phyloP scores from a whole-genome alignment of 2,329 filamentous ascomycete genomes.

The Clonostachys solani region DNA sequence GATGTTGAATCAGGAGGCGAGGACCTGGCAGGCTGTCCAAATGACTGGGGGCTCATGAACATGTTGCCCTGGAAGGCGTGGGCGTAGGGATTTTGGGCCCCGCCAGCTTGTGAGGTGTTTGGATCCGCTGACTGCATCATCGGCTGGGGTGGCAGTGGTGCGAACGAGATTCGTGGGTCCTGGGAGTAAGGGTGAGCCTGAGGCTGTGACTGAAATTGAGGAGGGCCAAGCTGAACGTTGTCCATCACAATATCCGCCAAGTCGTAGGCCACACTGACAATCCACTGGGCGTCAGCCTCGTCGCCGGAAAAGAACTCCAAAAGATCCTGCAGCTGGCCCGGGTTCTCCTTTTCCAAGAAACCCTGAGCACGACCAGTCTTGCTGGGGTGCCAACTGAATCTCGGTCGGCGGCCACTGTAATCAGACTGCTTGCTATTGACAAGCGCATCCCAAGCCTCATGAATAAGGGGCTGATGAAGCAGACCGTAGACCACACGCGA shows the following conservation, averaged over 20 bases:
- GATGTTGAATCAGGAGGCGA: slow-evolving; percentile 22
- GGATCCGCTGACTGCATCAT: slow-evolving; percentile 13
- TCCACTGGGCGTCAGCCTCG: slow-evolving; percentile 49
- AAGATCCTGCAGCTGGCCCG: slow-evolving; percentile 59
- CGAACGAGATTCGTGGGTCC: slow-evolving; percentile 21
- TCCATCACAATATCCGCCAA: slow-evolving; percentile 42
- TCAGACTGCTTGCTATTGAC: slow-evolving; percentile 50
- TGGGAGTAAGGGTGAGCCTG: slow-evolving; percentile 15
- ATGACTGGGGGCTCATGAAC: slow-evolving; percentile 24
- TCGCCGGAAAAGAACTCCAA: slow-evolving; percentile 61
- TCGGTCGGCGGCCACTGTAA: slow-evolving; percentile 48
- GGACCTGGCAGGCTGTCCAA: slow-evolving; percentile 14
- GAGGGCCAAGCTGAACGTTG: slow-evolving; percentile 20
- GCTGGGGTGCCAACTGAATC: slow-evolving; percentile 58
- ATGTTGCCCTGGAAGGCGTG: slow-evolving; percentile 23
- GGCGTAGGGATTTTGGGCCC: slow-evolving; percentile 14
- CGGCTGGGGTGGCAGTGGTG: slow-evolving; percentile 21
- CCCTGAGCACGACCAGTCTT: slow-evolving; percentile 53
- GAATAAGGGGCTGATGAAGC: slow-evolving; percentile 60
- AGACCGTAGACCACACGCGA: slow-evolving; percentile 64
- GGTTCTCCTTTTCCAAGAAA: slow-evolving; percentile 57
- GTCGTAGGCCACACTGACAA: slow-evolving; percentile 56
- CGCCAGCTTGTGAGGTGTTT: too few species aligned
- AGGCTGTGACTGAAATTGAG: slow-evolving; percentile 19
- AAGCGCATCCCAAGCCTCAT: slow-evolving; percentile 56